Evolutionary conservation across 495 filamentous ascomycete species (phyloP), one percentile per base, ranked within the genome.

Genomic region (Aspergillus olivimuriae): DNA sequence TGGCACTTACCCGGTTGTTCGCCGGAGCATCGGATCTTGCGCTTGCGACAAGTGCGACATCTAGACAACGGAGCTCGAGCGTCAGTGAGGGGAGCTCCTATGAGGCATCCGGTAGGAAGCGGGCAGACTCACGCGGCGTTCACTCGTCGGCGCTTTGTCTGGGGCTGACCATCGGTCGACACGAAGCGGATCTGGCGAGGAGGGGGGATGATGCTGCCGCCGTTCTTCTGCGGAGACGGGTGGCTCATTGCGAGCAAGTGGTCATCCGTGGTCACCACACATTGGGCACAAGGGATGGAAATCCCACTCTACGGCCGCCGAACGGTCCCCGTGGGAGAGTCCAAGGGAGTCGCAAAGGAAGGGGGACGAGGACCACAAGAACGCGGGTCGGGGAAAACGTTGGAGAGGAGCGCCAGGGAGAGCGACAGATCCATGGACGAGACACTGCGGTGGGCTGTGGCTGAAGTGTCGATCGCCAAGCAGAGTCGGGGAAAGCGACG

Each of bases 1-100:
- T 15, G 33, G 20, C 10, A 21, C 50, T 53, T 57, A 73, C 69
- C 65, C 62, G 82, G 82, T 50, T 81, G 78, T 65, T 87, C 83
- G 43, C 86, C 86, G 19, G 83, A 86, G 59, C 86, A 90, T 61
- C 86, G 76, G 43, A 86, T 89, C 66, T 90, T 90, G 62, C 86
- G 77, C 55, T 82, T 87, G 61, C 86, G 81, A 63, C 85, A 88
- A 41, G 84, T 90, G 46, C 81, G 72, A 65, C 86, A 87, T 51
- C 83, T 86, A 52, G 34, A 8, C 15, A n/a, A 21, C n/a, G 35
- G 18, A 33, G 20, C 16, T 2, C 31, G 12, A 18, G 34, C 22
- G 34, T 48, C 34, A 48, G 18, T 36, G 48, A 26, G 28, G 32
- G 19, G n/a, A 51, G n/a, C n/a, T n/a, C 39, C 42, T 20, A 41